Evolutionary conservation across 345 rosid species (phyloP).

Genomic region (Toxicodendron radicans): DNA sequence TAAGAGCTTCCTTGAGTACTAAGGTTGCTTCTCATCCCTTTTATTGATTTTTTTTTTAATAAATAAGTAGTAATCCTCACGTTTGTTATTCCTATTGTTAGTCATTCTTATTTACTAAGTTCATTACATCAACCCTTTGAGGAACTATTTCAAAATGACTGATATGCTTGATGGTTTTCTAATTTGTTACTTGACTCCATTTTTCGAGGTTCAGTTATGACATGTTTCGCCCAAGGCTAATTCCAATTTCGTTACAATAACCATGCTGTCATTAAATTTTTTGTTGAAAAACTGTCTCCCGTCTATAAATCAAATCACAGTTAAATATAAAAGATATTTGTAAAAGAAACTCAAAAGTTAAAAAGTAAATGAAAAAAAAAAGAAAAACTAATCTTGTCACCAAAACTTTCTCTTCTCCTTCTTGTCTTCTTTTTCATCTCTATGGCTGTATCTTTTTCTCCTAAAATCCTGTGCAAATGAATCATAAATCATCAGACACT

Average conservation of each 20-base stretch:
- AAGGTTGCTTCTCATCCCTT: constrained; percentile 47
- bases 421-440: not conserved
- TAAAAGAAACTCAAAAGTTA: not conserved
- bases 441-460: not conserved
- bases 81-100: not conserved
- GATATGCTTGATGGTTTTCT: not conserved
- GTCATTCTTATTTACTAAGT: not conserved
- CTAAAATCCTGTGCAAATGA: not conserved
- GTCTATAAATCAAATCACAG: not conserved
- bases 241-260: too few species aligned
- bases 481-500: not conserved
- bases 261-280: too few species aligned
- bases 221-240: too few species aligned
- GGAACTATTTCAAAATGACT: too few species aligned
- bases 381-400: too few species aligned
- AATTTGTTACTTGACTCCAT: not conserved
- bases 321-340: not conserved
- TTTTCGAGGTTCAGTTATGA: too few species aligned
- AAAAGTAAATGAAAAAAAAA: not conserved
- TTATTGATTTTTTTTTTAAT: not conserved
- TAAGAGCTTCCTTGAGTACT: constrained; percentile 55
- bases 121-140: not conserved
- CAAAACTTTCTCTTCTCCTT: not conserved
- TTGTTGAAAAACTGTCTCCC: not conserved
- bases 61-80: not conserved